Percentiles rank a stretch among this genome's conserved stretches.
Evolutionary conservation across 495 filamentous ascomycete genomes (phyloP).

Genomic region (Penicillium taxi): DNA sequence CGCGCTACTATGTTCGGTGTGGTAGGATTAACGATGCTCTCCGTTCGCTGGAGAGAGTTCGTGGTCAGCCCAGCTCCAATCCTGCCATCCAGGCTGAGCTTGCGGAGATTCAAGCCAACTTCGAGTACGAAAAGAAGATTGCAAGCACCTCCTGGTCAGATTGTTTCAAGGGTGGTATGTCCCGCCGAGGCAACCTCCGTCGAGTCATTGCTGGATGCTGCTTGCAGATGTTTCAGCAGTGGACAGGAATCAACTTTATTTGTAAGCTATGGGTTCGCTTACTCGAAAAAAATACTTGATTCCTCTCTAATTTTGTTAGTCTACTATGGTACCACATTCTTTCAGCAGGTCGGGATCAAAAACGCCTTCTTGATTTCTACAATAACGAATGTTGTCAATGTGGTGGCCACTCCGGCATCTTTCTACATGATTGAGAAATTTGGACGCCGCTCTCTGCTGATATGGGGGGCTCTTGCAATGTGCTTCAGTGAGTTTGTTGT

Average conservation of each 20-base stretch:
- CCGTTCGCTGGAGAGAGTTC: conserved; percentile 32
- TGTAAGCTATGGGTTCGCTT: conserved; percentile 18
- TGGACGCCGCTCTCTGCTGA: conserved; percentile 65
- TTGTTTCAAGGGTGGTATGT: conserved; percentile 56
- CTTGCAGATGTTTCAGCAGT: conserved; percentile 69
- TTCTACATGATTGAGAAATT: conserved; percentile 69
- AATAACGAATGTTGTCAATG: conserved; percentile 60
- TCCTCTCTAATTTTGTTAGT: conserved; percentile 20
- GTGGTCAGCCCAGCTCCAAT: conserved; percentile 41
- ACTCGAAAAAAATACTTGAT: conserved; percentile 31
- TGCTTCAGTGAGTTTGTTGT: conserved; percentile 52
- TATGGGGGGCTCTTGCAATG: conserved; percentile 62
- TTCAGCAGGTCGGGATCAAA: conserved; percentile 52
- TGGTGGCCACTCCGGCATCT: conserved; percentile 55
- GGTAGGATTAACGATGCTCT: conserved; percentile 30
- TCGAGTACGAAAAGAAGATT: conserved; percentile 52
- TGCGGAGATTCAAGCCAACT: conserved; percentile 66
- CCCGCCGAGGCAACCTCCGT: conserved; percentile 45
- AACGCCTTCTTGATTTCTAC: conserved; percentile 60
- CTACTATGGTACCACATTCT: conserved; percentile 65
- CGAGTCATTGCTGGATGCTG: conserved; percentile 59
- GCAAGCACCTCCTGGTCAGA: conserved; percentile 47
- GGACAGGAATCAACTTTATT: conserved; percentile 72
- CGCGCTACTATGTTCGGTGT: conserved; percentile 53
- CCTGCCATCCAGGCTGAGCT: conserved; percentile 59